A percentile compares a stretch with the other conserved stretches of the same genome.
phyloP scores from a whole-genome alignment of 1,284 basidiomycete genomes.

The Fereydounia khargensis region DNA sequence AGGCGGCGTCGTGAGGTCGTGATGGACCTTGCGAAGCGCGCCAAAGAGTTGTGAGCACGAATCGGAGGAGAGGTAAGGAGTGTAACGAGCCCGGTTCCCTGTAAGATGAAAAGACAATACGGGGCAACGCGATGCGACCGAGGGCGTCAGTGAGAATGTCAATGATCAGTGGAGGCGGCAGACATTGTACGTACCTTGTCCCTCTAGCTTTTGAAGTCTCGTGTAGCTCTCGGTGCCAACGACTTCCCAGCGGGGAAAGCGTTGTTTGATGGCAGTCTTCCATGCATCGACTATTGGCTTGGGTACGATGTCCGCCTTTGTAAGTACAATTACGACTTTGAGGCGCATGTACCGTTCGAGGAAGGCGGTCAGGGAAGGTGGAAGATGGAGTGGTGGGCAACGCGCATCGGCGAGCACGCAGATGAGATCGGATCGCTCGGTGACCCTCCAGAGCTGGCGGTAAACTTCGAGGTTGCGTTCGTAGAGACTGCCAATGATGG shows the following conservation, averaged over 20 bases:
- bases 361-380: slow-evolving; percentile 62
- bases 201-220: slow-evolving; percentile 27
- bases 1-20: slow-evolving; percentile 70
- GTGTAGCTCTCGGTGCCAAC: slow-evolving; percentile 39
- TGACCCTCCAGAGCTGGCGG: slow-evolving; percentile 44
- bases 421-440: slow-evolving; percentile 70
- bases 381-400: slow-evolving; percentile 69
- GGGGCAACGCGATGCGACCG: no score
- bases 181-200: slow-evolving; percentile 40
- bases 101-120: no score
- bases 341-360: slow-evolving; percentile 59
- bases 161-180: no score
- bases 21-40: slow-evolving; percentile 69
- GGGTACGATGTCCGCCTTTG: slow-evolving; percentile 41
- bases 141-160: no score
- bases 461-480: slow-evolving; percentile 46
- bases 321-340: slow-evolving; percentile 59
- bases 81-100: slow-evolving; percentile 20
- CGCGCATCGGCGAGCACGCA: slow-evolving; percentile 81
- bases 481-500: slow-evolving; percentile 64
- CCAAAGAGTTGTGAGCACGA: slow-evolving; percentile 62
- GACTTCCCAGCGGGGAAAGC: slow-evolving; percentile 31
- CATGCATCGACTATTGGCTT: slow-evolving; percentile 23
- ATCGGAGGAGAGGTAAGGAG: slow-evolving; percentile 23
- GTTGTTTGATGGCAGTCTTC: slow-evolving; percentile 19